A percentile compares a stretch with the other conserved stretches of the same genome.
Evolutionary conservation across 345 rosid species (phyloP).

Genomic region (Sonneratia caseolaris): DNA sequence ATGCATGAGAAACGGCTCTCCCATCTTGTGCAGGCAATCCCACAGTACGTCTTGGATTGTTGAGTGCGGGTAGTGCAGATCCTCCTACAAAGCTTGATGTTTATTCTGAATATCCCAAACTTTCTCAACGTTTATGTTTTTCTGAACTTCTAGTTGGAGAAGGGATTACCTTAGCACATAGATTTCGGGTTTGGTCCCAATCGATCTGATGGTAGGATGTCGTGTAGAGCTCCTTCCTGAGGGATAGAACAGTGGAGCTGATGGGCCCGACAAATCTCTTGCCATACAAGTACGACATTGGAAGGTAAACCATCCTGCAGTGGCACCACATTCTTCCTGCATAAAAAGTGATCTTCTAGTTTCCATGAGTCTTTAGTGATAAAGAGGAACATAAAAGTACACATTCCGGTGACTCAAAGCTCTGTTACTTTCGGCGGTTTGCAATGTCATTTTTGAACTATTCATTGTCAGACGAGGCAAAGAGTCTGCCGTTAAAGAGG

Average conservation of each 20-base stretch:
- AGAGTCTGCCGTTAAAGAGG: neutral
- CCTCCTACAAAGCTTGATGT: constrained; percentile 33
- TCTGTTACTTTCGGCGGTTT: too few species aligned
- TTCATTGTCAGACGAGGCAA: neutral
- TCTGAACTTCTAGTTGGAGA: neutral
- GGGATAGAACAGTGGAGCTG: constrained; percentile 28
- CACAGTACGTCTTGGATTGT: constrained; percentile 47
- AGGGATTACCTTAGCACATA: constrained; percentile 36
- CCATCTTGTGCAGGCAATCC: constrained; percentile 30
- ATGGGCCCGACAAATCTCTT: constrained; percentile 46
- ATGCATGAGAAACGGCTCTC: constrained; percentile 37
- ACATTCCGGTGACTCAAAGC: too few species aligned
- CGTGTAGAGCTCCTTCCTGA: constrained; percentile 41
- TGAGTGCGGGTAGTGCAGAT: constrained; percentile 42
- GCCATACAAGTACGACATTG: constrained; percentile 58
- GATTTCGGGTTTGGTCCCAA: constrained; percentile 41
- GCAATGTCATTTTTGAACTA: neutral
- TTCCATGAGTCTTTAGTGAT: too few species aligned
- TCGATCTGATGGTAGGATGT: constrained; percentile 37
- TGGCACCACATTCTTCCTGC: constrained; percentile 51
- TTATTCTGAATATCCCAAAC: neutral
- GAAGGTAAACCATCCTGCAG: constrained; percentile 40
- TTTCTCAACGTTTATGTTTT: neutral
- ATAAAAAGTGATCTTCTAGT: neutral
- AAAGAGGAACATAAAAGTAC: too few species aligned